phyloP scores from a whole-genome alignment of 2,329 filamentous ascomycete species.

The Ceratocystis variospora region DNA sequence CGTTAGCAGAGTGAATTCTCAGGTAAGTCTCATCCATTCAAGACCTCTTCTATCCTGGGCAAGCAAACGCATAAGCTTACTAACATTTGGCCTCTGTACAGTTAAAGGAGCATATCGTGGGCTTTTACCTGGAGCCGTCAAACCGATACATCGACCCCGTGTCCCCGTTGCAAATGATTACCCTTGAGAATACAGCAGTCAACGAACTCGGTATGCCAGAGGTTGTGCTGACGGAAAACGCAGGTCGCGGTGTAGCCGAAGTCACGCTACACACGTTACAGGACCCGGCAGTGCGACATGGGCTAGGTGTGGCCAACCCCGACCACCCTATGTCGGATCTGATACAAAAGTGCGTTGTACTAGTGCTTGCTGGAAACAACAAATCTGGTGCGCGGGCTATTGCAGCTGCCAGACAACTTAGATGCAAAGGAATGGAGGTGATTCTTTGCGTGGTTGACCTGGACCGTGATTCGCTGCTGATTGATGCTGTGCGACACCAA shows the following conservation, averaged over 20 bases:
- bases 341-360: constrained; percentile 32
- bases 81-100: neutral
- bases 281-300: constrained; percentile 46
- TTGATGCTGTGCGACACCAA: constrained; percentile 70
- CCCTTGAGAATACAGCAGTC: constrained; percentile 80
- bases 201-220: constrained; percentile 77
- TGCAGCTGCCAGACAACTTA: constrained; percentile 72
- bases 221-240: constrained; percentile 84
- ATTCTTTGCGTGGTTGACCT: constrained; percentile 74
- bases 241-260: constrained; percentile 76
- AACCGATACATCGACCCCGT: constrained; percentile 48
- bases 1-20: constrained; percentile 27
- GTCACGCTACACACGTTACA: constrained; percentile 58
- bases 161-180: constrained; percentile 72
- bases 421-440: constrained; percentile 68
- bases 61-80: neutral
- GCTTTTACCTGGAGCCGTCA: constrained; percentile 42
- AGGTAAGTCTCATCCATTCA: constrained; percentile 7
- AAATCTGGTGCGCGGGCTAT: constrained; percentile 74
- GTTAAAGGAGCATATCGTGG: constrained; percentile 25
- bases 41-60: neutral
- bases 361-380: constrained; percentile 91
- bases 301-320: constrained; percentile 31
- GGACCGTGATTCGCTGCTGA: constrained; percentile 65
- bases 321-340: constrained; percentile 23